Conservation (phyloP, 805 yeast species). For the Debaryomyces prosopidis region DNA sequence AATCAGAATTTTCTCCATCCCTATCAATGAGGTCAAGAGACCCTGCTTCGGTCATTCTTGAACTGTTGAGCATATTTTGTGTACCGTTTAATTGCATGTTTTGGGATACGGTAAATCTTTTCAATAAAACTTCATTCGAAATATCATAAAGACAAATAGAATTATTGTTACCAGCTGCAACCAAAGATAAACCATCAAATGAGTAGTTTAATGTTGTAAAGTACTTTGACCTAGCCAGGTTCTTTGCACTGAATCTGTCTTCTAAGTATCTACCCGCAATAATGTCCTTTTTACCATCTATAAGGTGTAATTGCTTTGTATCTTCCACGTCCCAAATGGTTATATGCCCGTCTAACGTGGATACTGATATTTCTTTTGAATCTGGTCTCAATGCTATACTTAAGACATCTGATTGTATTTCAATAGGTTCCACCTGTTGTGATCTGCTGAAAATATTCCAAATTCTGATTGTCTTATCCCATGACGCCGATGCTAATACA, state of each 20-base stretch:
- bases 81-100: conserved; percentile 95
- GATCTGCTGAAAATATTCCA: conserved; percentile 92
- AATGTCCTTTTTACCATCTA: conserved; percentile 88
- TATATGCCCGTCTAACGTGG: conserved; percentile 86
- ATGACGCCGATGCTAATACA: conserved; percentile 83
- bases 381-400: conserved; percentile 87
- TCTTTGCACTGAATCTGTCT: conserved; percentile 79
- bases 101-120: conserved; percentile 78
- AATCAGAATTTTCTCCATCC: conserved; percentile 82
- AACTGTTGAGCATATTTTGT: conserved; percentile 71
- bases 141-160: conserved; percentile 90
- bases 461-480: conserved; percentile 93
- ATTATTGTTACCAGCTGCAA: conserved; percentile 93
- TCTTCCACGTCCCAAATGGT: conserved; percentile 79
- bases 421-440: conserved; percentile 88
- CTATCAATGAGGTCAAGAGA: conserved; percentile 68
- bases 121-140: conserved; percentile 80
- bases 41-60: conserved; percentile 85
- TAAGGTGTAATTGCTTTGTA: conserved; percentile 76
- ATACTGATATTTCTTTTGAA: conserved; percentile 84
- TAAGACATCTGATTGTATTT: conserved; percentile 79
- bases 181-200: conserved; percentile 82
- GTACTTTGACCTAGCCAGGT: conserved; percentile 79
- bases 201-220: conserved; percentile 82
- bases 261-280: conserved; percentile 77